Conservation (phyloP, 2,329 filamentous ascomycete species). For the Sordariomycetes sp. region DNA sequence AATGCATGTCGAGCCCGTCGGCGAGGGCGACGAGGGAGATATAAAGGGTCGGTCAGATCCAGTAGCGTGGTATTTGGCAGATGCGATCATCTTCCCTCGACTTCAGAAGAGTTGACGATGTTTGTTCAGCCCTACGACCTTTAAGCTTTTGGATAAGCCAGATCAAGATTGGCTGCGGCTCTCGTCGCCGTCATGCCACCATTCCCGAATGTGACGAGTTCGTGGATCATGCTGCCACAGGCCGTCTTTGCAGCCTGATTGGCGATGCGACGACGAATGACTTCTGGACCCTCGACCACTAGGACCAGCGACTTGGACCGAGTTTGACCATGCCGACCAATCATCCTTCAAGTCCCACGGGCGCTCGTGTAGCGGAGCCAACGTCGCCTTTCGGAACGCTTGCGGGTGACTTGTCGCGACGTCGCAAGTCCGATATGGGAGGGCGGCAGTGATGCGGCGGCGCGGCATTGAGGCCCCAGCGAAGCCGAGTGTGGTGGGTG, state of each 20-base stretch:
- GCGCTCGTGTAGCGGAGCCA: not conserved
- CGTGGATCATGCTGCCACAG: conserved; percentile 14
- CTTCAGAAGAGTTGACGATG: not conserved
- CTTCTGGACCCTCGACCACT: conserved; percentile 5
- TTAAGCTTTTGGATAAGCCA: no score
- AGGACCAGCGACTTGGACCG: conserved; percentile 4
- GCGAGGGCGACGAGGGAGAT: not conserved
- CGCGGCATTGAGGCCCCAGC: no score
- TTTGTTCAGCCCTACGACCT: not conserved
- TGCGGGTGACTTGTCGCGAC: no score
- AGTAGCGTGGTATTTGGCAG: not conserved
- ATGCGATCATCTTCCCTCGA: not conserved
- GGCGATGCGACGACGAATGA: conserved; percentile 11
- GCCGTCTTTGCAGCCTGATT: conserved; percentile 11
- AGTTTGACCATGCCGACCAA: not conserved
- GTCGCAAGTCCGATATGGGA: no score
- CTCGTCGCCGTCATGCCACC: not conserved
- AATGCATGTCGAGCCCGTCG: conserved; percentile 6
- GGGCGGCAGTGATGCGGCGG: no score
- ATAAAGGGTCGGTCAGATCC: conserved; percentile 3
- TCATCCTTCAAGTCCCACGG: not conserved
- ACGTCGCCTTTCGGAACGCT: no score
- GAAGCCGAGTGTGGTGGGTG: no score
- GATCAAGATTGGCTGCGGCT: not conserved
- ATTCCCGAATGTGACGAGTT: conserved; percentile 11